Evolutionary conservation across 257 asterid species (phyloP), one percentile per base, ranked within the genome.

Genomic region (Agastache rugosa): DNA sequence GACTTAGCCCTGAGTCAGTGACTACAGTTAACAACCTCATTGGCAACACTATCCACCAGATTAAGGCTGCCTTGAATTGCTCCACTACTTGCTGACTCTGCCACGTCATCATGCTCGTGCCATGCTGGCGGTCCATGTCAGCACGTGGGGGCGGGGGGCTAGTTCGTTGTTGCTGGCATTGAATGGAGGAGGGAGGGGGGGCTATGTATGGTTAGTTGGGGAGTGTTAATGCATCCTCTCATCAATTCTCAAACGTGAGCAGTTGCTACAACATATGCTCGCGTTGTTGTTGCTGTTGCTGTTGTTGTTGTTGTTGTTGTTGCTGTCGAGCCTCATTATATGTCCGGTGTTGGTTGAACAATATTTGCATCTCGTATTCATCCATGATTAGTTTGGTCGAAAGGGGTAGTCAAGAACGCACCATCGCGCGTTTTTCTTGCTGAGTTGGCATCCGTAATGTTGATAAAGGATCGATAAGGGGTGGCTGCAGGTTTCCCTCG

Each of bases 51-150:
- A 89, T 92, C 75, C 95, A 87, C 80, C 99, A 92, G 74, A 92
- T 95, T 72, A 95, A 91, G 80, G 85, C 94, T 10, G 93, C 98
- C 81, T 82, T 95, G 84, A 89, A 87, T 71, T 86, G 91, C 91
- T 69, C 73, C 19, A 55, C 83, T 67, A 79, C 87, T 1, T 86
- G 89, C 84, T 59, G 60, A 58, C 34, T 4, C 14, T 17, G 20
- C 27, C 31, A 54, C 61, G 34, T 54, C 61, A 10, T 11, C 45
- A 6, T 5, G 27, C 29, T 2, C 53, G 19, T 22, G 42, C 45
- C 68, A 62, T 11, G 68, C 68, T 63, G 68, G 68, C 5, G 6
- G 78, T 67, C 45, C 76, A 44, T 65, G 53, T 44, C 68, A 68
- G 51, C 34, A 50, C 19, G 66, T 1, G 11, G 58, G 58, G 25